Evolutionary conservation across 1,139 yeast genomes (phyloP).

Genomic region (Yamadazyma mexicana): DNA sequence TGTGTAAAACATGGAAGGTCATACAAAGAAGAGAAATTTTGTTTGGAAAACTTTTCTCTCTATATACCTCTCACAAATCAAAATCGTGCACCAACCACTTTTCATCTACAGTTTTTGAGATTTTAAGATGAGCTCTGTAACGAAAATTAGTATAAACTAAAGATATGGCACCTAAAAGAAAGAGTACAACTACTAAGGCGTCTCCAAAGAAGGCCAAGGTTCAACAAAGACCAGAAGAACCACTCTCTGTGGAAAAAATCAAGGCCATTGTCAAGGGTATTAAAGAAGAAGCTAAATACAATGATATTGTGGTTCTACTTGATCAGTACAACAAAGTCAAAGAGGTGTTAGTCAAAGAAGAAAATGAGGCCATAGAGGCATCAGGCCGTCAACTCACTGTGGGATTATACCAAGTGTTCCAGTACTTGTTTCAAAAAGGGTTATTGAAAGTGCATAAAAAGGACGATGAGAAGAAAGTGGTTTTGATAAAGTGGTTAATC

Average conservation of each 20-base stretch:
- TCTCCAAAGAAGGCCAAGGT: conserved; percentile 8
- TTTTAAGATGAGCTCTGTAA: conserved; percentile 7
- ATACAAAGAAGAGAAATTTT: conserved; percentile 26
- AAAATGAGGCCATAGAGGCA: conserved; percentile 29
- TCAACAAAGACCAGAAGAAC: conserved; percentile 3
- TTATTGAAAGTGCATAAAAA: conserved; percentile 41
- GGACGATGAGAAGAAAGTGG: conserved; percentile 44
- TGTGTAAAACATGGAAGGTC: conserved; percentile 61
- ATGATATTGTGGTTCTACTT: conserved; percentile 50
- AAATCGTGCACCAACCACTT: conserved; percentile 9
- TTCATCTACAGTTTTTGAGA: conserved; percentile 1
- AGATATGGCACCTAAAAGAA: conserved; percentile 18
- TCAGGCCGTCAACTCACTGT: conserved; percentile 52
- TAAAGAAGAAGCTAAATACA: conserved; percentile 37
- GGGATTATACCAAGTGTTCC: conserved; percentile 57
- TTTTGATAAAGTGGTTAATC: conserved; percentile 62
- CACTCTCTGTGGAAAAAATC: conserved; percentile 28
- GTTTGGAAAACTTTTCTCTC: conserved; percentile 5
- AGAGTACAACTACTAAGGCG: conserved; percentile 4
- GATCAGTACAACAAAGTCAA: conserved; percentile 34
- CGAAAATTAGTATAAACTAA: background rate
- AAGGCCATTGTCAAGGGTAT: conserved; percentile 33
- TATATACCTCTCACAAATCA: background rate
- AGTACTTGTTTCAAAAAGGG: conserved; percentile 50
- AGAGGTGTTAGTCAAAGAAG: conserved; percentile 16